phyloP scores from a whole-genome alignment of 2,329 filamentous ascomycete genomes.

The Cercospora citrullina region DNA sequence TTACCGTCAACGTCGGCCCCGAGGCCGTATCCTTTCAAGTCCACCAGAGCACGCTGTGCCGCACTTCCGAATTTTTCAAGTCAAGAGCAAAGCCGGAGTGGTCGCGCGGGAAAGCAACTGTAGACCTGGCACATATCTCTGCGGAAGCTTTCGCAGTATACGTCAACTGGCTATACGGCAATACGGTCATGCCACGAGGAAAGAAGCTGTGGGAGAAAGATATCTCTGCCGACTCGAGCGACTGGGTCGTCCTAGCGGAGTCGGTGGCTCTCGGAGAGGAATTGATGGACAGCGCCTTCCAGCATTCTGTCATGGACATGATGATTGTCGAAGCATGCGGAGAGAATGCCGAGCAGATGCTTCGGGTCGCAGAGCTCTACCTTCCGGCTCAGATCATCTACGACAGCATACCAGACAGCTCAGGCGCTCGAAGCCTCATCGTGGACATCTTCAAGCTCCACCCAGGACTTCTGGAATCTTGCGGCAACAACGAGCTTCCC shows the following conservation, averaged over 20 bases:
- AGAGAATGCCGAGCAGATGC: neutral
- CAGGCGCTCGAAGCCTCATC: neutral
- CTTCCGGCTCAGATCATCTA: too few species aligned
- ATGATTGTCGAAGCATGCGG: neutral
- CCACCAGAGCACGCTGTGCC: too few species aligned
- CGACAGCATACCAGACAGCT: neutral
- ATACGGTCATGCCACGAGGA: neutral
- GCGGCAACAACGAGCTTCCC: neutral
- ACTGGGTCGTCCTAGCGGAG: neutral
- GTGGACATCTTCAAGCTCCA: slow-evolving; percentile 1
- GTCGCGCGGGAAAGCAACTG: neutral
- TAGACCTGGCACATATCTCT: neutral
- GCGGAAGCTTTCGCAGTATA: neutral
- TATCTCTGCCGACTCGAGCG: neutral
- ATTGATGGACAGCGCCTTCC: neutral
- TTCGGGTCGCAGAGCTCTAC: too few species aligned
- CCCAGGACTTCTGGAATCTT: neutral
- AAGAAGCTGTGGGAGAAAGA: neutral
- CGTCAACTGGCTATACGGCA: neutral
- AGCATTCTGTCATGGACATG: neutral
- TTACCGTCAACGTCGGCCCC: too few species aligned
- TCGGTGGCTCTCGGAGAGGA: neutral
- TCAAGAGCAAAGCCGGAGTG: neutral
- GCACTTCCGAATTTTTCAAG: slow-evolving; percentile 2
- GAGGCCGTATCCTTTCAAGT: too few species aligned